phyloP scores from a whole-genome alignment of 305 asterid genomes.

The Fraxinus ornus region DNA sequence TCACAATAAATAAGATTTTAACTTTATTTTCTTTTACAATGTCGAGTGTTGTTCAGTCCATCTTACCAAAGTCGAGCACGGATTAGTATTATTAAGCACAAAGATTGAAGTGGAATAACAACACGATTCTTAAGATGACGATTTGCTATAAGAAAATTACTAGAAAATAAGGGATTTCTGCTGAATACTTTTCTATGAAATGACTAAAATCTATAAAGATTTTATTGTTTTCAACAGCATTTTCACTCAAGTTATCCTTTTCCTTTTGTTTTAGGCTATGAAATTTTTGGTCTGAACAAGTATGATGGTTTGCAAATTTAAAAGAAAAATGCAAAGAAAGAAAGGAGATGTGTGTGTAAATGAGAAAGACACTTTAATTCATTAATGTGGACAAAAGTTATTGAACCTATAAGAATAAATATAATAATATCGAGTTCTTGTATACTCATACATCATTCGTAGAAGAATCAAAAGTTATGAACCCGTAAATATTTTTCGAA shows the following conservation, averaged over 20 bases:
- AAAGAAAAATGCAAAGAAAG: neutral
- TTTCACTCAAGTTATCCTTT: too few species aligned
- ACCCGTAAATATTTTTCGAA: too few species aligned
- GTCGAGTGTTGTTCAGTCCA: neutral
- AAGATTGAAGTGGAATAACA: too few species aligned
- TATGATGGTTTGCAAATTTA: neutral
- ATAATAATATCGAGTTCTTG: too few species aligned
- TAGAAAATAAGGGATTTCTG: neutral
- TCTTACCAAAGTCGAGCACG: neutral
- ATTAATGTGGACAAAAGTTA: neutral
- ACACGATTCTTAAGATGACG: too few species aligned
- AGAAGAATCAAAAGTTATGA: too few species aligned
- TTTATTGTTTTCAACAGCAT: neutral
- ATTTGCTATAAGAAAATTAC: neutral
- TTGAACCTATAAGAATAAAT: too few species aligned
- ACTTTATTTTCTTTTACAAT: neutral
- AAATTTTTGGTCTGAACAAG: neutral
- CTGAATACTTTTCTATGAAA: neutral
- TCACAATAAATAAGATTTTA: conserved; percentile 5
- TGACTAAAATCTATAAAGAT: neutral
- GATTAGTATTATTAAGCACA: too few species aligned
- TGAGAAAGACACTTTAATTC: neutral
- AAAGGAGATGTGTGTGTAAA: neutral
- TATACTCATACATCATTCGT: too few species aligned
- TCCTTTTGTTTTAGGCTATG: too few species aligned